These are phyloP conservation scores for Parastagonospora nodorum DNA, from an alignment of 2,329 filamentous ascomycete species.

Conservation along the genomic window DNA sequence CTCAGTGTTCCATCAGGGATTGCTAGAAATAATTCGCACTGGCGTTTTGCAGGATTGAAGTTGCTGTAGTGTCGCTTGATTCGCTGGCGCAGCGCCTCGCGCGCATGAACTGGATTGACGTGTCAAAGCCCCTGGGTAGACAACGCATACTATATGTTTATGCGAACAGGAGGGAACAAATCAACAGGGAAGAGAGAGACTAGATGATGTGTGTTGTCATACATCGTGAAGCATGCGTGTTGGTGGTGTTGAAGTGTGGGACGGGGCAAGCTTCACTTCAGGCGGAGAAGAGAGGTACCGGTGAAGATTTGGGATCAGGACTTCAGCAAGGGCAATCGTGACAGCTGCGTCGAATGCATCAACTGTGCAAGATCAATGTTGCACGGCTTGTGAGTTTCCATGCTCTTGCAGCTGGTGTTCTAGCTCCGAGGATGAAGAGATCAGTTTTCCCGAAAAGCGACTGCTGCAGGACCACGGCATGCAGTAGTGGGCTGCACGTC, in stretches of 20 bases:
- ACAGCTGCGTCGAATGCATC: neutral
- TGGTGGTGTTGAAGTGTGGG: neutral
- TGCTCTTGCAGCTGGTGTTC: too few species aligned
- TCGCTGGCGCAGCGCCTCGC: conserved; percentile 8
- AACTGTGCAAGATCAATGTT: too few species aligned
- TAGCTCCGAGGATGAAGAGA: too few species aligned
- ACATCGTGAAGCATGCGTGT: conserved; percentile 24
- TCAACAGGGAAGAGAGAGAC: conserved; percentile 2
- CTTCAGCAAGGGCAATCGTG: neutral
- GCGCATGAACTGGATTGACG: conserved; percentile 43
- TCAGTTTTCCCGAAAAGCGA: neutral
- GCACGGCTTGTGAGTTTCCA: too few species aligned
- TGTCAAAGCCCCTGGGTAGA: conserved; percentile 26
- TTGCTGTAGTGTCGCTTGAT: neutral
- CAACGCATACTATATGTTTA: conserved; percentile 25
- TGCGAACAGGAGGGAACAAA: conserved; percentile 32
- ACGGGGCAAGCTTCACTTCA: conserved; percentile 26
- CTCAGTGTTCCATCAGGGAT: neutral
- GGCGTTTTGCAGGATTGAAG: neutral
- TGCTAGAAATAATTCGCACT: neutral
- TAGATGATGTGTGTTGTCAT: conserved; percentile 26
- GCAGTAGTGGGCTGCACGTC: conserved; percentile 20
- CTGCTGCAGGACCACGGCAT: conserved; percentile 11
- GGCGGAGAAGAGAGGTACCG: conserved; percentile 6
- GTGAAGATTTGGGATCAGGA: neutral